phyloP scores from a whole-genome alignment of 148 eudicot genomes.

The Camellia lanceoleosa region DNA sequence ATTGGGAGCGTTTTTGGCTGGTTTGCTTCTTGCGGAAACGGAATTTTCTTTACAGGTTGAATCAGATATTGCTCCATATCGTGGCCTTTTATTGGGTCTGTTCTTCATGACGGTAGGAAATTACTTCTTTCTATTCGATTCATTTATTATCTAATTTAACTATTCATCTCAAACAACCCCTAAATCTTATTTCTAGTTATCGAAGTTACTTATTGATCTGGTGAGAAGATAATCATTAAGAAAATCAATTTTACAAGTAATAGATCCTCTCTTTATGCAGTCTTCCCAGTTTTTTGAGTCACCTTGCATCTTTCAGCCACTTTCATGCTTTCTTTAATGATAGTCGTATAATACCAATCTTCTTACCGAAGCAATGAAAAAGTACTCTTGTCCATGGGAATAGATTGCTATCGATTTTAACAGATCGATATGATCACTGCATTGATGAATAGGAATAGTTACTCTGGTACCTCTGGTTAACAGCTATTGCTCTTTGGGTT shows the following conservation, averaged over 20 bases:
- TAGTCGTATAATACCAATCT: background rate
- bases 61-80: conserved; percentile 99
- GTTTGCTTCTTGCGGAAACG: conserved; percentile 98
- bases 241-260: background rate
- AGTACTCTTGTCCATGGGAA: too few relatives aligned
- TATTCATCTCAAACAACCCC: background rate
- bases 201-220: background rate
- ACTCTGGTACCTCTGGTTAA: too few relatives aligned
- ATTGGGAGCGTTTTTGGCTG: conserved; percentile 92
- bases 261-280: background rate
- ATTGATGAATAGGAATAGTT: too few relatives aligned
- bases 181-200: background rate
- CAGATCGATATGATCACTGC: too few relatives aligned
- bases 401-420: too few relatives aligned
- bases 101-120: conserved; percentile 94
- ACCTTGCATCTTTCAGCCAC: background rate
- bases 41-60: conserved; percentile 98
- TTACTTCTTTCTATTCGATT: background rate
- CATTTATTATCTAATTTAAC: background rate
- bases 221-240: background rate
- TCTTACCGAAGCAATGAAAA: too few relatives aligned
- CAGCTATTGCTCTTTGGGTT: too few relatives aligned
- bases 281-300: background rate
- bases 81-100: conserved; percentile 93
- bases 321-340: background rate